phyloP scores from a whole-genome alignment of 805 yeast genomes.

The Soucietia sequanensis region DNA sequence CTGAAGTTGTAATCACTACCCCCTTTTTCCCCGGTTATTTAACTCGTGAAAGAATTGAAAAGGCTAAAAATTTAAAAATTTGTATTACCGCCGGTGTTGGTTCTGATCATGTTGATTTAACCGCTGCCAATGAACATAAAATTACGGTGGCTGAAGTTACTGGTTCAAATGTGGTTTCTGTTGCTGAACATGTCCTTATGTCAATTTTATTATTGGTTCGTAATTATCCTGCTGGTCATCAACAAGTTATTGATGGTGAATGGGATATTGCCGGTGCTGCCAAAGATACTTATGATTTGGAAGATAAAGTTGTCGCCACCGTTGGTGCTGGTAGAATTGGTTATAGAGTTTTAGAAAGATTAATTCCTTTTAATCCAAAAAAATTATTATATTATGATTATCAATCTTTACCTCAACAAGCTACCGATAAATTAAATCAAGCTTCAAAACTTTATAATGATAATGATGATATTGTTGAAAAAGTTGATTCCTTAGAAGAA shows the following conservation, averaged over 20 bases:
- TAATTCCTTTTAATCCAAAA: slow-evolving; percentile 71
- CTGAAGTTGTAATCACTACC: slow-evolving; percentile 76
- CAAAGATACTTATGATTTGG: slow-evolving; percentile 71
- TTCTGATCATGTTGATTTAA: slow-evolving; percentile 74
- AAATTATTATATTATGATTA: slow-evolving; percentile 74
- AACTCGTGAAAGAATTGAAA: slow-evolving; percentile 60
- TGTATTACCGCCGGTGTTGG: slow-evolving; percentile 84
- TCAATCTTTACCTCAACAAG: slow-evolving; percentile 60
- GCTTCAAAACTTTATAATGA: slow-evolving; percentile 43
- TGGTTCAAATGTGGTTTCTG: slow-evolving; percentile 77
- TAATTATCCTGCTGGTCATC: slow-evolving; percentile 78
- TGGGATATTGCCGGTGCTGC: slow-evolving; percentile 83
- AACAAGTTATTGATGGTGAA: slow-evolving; percentile 55
- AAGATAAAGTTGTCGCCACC: slow-evolving; percentile 74
- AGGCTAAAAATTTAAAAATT: slow-evolving; percentile 69
- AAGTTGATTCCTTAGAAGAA: slow-evolving; percentile 61
- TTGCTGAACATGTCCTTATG: slow-evolving; percentile 79
- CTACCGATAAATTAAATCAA: slow-evolving; percentile 37
- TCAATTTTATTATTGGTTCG: slow-evolving; percentile 69
- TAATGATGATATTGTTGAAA: slow-evolving; percentile 53
- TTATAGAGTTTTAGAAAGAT: slow-evolving; percentile 67
- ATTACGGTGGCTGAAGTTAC: slow-evolving; percentile 78
- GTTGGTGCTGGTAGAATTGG: slow-evolving; percentile 85
- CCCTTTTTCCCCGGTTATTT: slow-evolving; percentile 84
- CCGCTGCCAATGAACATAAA: slow-evolving; percentile 60